These are phyloP conservation scores for Beauveria medogensis DNA, from an alignment of 2,329 filamentous ascomycete genomes.

Conservation along the genomic window DNA sequence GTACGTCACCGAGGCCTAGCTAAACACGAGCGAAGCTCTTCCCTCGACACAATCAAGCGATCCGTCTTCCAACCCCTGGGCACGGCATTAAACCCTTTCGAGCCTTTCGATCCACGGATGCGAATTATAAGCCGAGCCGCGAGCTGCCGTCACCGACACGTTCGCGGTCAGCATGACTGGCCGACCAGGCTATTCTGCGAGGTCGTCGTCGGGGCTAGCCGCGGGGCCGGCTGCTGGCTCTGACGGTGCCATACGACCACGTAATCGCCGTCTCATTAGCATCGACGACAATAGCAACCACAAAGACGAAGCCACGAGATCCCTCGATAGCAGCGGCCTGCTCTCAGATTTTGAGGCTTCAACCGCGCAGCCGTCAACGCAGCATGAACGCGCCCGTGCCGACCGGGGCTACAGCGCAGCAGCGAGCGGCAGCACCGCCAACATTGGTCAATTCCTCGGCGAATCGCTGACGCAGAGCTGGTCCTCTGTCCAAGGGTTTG, in stretches of 20 bases:
- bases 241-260: constrained; percentile 36
- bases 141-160: constrained; percentile 23
- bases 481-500: constrained; percentile 47
- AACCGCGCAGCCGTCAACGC: neutral
- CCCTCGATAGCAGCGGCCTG: constrained; percentile 19
- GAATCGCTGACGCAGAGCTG: constrained; percentile 46
- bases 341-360: constrained; percentile 27
- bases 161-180: constrained; percentile 30
- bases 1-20: constrained; percentile 6
- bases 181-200: constrained; percentile 18
- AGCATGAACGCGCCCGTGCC: neutral
- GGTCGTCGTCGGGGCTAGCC: constrained; percentile 34
- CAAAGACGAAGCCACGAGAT: constrained; percentile 11
- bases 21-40: constrained; percentile 1
- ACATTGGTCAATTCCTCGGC: constrained; percentile 35
- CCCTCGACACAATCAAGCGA: neutral
- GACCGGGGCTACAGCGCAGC: neutral
- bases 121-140: constrained; percentile 20
- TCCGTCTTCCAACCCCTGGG: neutral
- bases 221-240: constrained; percentile 36
- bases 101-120: constrained; percentile 22
- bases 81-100: constrained; percentile 17
- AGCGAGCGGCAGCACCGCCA: constrained; percentile 26
- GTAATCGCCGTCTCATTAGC: constrained; percentile 39
- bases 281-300: constrained; percentile 24